Percentiles rank a stretch among this genome's conserved stretches.
These are phyloP conservation scores for Echinochloa phyllopogon DNA, from an alignment of 176 grass and related monocot species.

Conservation along the genomic window DNA sequence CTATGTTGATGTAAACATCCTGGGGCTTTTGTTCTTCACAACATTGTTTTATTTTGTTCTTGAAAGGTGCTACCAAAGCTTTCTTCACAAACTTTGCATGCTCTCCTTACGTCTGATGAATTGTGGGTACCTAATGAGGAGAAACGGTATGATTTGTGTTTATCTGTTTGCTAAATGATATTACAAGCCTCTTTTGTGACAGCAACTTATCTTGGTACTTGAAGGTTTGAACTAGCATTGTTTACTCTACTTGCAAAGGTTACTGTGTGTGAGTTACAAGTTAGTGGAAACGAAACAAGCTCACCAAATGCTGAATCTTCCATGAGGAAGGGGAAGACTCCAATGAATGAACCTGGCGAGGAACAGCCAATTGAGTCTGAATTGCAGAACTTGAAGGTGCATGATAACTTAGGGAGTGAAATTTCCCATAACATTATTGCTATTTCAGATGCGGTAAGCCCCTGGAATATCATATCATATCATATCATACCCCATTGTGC, in stretches of 20 bases:
- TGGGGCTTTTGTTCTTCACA: slow-evolving; percentile 1
- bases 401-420: slow-evolving; percentile 57
- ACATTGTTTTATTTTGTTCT: slow-evolving; percentile 45
- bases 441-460: slow-evolving; percentile 58
- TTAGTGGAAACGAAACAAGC: slow-evolving; percentile 49
- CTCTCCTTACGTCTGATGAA: slow-evolving; percentile 86
- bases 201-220: slow-evolving; percentile 37
- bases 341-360: slow-evolving; percentile 48
- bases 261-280: slow-evolving; percentile 59
- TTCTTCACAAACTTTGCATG: slow-evolving; percentile 96
- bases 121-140: slow-evolving; percentile 98
- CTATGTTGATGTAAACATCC: neutral
- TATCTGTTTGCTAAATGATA: slow-evolving; percentile 24
- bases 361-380: slow-evolving; percentile 63
- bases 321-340: slow-evolving; percentile 56
- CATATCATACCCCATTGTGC: slow-evolving; percentile 42
- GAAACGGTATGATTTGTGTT: slow-evolving; percentile 74
- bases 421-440: slow-evolving; percentile 53
- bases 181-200: slow-evolving; percentile 30
- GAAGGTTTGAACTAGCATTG: slow-evolving; percentile 97
- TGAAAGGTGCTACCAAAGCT: slow-evolving; percentile 91
- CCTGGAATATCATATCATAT: slow-evolving; percentile 40
- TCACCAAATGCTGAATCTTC: slow-evolving; percentile 42
- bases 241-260: slow-evolving; percentile 86
- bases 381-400: slow-evolving; percentile 67